phyloP scores from a whole-genome alignment of 306 rosid species.

The Lupinus albus region DNA sequence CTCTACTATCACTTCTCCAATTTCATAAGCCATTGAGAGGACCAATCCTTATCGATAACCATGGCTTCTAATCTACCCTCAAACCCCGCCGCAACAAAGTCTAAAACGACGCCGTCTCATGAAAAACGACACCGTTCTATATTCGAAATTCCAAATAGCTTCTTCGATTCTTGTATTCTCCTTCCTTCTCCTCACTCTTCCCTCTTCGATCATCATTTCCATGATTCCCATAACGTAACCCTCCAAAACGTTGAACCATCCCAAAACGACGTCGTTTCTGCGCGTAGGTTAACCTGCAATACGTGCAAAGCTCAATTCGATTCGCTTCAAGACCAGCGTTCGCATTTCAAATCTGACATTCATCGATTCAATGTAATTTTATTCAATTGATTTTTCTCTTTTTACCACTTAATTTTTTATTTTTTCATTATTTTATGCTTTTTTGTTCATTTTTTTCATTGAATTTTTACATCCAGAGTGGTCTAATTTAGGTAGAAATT shows the following conservation, averaged over 20 bases:
- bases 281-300: slow-evolving; percentile 74
- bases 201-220: slow-evolving; percentile 37
- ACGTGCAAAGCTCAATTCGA: slow-evolving; percentile 85
- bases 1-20: too few species aligned
- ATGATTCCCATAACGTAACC: slow-evolving; percentile 6
- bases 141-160: slow-evolving; percentile 60
- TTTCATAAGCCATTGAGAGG: too few species aligned
- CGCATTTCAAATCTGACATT: slow-evolving; percentile 88
- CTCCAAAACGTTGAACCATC: slow-evolving; percentile 44
- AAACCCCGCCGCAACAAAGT: neutral
- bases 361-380: slow-evolving; percentile 89
- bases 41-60: neutral
- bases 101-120: slow-evolving; percentile 28
- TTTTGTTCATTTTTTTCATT: neutral
- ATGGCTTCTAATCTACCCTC: slow-evolving; percentile 57
- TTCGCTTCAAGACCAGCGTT: slow-evolving; percentile 89
- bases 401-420: neutral
- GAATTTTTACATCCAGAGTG: neutral
- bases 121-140: slow-evolving; percentile 71
- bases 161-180: slow-evolving; percentile 66
- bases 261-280: slow-evolving; percentile 42
- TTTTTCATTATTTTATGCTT: neutral
- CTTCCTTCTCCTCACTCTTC: slow-evolving; percentile 62
- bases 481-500: neutral
- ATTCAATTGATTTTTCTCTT: neutral